Evolutionary conservation across 371 early-diverging fungal genomes (phyloP).

Genomic region (Rhizopus stolonifer): DNA sequence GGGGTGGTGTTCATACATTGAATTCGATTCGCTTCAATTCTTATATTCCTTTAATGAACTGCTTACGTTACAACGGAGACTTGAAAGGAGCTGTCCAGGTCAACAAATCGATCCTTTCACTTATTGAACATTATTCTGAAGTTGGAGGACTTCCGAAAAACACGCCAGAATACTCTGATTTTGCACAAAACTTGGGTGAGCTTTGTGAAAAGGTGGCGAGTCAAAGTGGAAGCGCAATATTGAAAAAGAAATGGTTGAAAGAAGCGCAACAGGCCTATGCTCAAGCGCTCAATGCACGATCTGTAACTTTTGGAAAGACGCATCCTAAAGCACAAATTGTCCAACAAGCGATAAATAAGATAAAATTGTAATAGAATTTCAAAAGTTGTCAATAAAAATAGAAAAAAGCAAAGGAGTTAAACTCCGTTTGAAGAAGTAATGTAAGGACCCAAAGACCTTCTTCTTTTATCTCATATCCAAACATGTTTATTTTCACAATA

Average conservation of each 20-base stretch:
- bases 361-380: constrained; percentile 2
- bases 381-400: no score
- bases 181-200: constrained; percentile 62
- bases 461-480: no score
- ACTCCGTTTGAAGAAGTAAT: no score
- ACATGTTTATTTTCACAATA: no score
- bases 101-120: constrained; percentile 50
- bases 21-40: constrained; percentile 54
- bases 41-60: constrained; percentile 57
- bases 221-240: constrained; percentile 26
- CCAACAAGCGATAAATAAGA: not conserved
- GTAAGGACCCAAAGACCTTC: no score
- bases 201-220: constrained; percentile 48
- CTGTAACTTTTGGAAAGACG: constrained; percentile 51
- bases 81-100: constrained; percentile 55
- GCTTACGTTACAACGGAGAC: constrained; percentile 48
- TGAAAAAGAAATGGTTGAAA: constrained; percentile 42
- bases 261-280: constrained; percentile 51
- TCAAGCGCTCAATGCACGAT: constrained; percentile 43
- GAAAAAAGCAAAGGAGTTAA: no score
- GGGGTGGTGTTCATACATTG: constrained; percentile 32
- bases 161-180: constrained; percentile 63
- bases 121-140: constrained; percentile 32
- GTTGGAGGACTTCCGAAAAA: constrained; percentile 48
- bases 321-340: constrained; percentile 44